Base-by-base conservation (phyloP, 1,284 basidiomycete genomes). In the Pseudozyma hubeiensis region DNA sequence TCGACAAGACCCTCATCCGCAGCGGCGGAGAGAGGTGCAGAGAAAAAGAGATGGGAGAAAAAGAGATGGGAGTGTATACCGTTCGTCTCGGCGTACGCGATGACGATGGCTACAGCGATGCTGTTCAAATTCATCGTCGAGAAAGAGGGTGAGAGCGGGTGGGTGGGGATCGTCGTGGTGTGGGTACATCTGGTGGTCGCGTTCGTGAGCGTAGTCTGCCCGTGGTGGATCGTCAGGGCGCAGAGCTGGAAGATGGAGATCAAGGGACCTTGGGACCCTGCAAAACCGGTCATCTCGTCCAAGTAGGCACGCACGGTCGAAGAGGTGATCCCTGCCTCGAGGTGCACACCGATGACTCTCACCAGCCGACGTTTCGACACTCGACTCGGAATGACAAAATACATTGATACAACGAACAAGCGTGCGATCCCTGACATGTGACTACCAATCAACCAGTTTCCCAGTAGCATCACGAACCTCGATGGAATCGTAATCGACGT, bases 221-320 rank as follows among this genome's bases (percentile, higher is more conserved):
- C 79, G 7, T 70, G 63, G 39, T 81, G 79, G 79, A 79, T 81
- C 16, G 35, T 64, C n/a, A 35, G 47, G 19, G 75, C 75, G 9
- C 79, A 81, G 54, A 31, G 31, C n/a, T 79, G 75, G 75, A 81
- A 81, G 57, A 54, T 65, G 52, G 69, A 75, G 51, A 77, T 79
- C 41, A 63, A 53, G n/a, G 79, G 79, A 0, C 79, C 79, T 6
- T 81, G 79, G 79, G 79, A 81, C 60, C 68, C 72, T 6, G 77
- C 76, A 10, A 56, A 66, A 17, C 71, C 68, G 1, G 17, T 63
- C 53, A 0, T 41, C 52, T 30, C 13, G 37, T 14, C 24, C 31
- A 5, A 30, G 19, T 41, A 31, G 19, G 24, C 19, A 37, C n/a
- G n/a, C n/a, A n/a, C n/a, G n/a, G n/a, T n/a, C n/a, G n/a, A n/a